Base-by-base conservation (phyloP, 345 rosid species). In the Aegle marmelos region DNA sequence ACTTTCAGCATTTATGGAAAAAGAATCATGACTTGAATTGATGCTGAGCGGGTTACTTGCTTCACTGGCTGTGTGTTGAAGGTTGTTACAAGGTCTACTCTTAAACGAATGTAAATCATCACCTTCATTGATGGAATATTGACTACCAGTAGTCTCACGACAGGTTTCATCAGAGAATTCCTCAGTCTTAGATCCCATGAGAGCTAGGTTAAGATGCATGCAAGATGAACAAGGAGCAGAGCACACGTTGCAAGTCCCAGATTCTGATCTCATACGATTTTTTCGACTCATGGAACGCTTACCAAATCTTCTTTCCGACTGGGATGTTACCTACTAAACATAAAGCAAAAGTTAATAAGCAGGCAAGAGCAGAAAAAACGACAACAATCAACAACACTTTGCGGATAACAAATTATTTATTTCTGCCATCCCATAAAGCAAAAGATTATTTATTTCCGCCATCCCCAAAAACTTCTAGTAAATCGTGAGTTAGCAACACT, bases 141-240 rank as follows among this genome's bases (percentile, higher is more conserved):
- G 94, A 83, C 90, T 91, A 57, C 81, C 83, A n/a, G 80, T 86
- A 57, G 87, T 77, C 73, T 79, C 88, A 62, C 58, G 89, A 80
- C 86, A 83, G 65, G 81, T 90, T 82, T 92, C 97, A 86, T 93
- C 94, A 25, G 91, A 90, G 79, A 80, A 86, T 78, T 87, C 97
- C 14, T 80, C 89, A 70, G 33, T 86, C 81, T 92, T 91, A 37
- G 87, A 84, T 75, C 86, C 93, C 86, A 85, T 85, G 76, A 63
- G 78, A 79, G 83, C 87, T 66, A 72, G 69, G 72, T 79, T 85
- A 74, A 79, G 89, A 80, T 92, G 97, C 91, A 85, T 89, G 79
- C 98, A 93, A 59, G 95, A 95, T 70, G 94, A 91, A 86, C 97
- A 89, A 82, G 96, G 91, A 79, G 98, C 89, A 50, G 87, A 92